These are phyloP conservation scores for Fusarium musae DNA, from an alignment of 2,329 filamentous ascomycete species.

Conservation along the genomic window DNA sequence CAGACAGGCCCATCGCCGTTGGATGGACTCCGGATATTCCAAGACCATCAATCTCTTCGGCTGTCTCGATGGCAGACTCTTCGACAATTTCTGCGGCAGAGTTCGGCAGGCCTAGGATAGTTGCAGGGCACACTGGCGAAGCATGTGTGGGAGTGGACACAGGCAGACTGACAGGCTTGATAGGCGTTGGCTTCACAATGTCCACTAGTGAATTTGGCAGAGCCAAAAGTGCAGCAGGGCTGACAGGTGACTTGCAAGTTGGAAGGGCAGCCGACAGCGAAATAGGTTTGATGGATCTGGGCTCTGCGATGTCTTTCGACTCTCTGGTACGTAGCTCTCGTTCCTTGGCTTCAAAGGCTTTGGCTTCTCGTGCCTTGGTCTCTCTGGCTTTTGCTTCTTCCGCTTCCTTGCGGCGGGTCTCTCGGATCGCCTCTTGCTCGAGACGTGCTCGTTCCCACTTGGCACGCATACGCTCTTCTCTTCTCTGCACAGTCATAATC, in stretches of 20 bases:
- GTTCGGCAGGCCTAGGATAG: constrained; percentile 65
- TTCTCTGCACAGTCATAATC: constrained; percentile 78
- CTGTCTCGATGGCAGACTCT: not conserved
- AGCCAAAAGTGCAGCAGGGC: constrained; percentile 58
- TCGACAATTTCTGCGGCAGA: constrained; percentile 47
- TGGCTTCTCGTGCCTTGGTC: constrained; percentile 37
- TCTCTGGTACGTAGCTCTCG: constrained; percentile 7
- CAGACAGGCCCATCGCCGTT: constrained; percentile 12
- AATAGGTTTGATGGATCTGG: not conserved
- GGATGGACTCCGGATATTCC: constrained; percentile 6
- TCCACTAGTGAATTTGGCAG: constrained; percentile 64
- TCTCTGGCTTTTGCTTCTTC: constrained; percentile 38
- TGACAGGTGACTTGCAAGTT: constrained; percentile 53
- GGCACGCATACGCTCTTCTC: constrained; percentile 82
- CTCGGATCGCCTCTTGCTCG: constrained; percentile 85
- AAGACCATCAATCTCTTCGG: not conserved
- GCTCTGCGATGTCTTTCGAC: constrained; percentile 3
- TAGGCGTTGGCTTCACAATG: constrained; percentile 2
- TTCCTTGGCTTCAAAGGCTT: constrained; percentile 13
- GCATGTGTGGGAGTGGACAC: not conserved
- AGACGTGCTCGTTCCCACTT: constrained; percentile 93
- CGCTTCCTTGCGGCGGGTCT: constrained; percentile 66
- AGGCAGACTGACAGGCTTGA: not conserved
- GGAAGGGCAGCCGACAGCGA: constrained; percentile 2
- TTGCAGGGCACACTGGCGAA: constrained; percentile 57